These are phyloP conservation scores for Drechmeria coniospora DNA, from an alignment of 2,329 filamentous ascomycete species.

Conservation along the genomic window DNA sequence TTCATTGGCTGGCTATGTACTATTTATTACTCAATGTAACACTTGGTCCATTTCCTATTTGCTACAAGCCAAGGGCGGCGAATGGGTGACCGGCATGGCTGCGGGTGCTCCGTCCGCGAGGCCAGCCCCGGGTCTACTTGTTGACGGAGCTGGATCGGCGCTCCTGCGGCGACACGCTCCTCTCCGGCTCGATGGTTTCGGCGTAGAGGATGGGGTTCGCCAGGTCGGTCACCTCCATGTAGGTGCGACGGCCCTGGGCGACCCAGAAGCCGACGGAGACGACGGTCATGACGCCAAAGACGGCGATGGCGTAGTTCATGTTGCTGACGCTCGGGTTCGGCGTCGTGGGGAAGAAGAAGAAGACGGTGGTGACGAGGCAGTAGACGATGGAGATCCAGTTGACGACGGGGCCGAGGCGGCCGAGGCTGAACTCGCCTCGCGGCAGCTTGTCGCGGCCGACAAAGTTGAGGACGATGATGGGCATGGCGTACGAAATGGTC, in stretches of 20 bases:
- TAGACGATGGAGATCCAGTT: slow-evolving; percentile 36
- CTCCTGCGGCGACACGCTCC: not conserved
- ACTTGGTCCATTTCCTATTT: too few species aligned
- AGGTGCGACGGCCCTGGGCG: slow-evolving; percentile 23
- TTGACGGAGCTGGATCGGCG: not conserved
- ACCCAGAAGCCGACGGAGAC: slow-evolving; percentile 35
- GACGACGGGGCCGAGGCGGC: slow-evolving; percentile 24
- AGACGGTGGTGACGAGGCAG: slow-evolving; percentile 34
- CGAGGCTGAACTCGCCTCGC: slow-evolving; percentile 27
- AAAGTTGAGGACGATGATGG: slow-evolving; percentile 30
- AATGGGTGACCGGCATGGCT: too few species aligned
- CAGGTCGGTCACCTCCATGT: slow-evolving; percentile 8
- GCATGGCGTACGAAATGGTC: slow-evolving; percentile 33
- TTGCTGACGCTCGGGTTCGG: slow-evolving; percentile 30
- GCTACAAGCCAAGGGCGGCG: too few species aligned
- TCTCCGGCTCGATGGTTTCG: slow-evolving; percentile 1
- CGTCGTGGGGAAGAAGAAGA: slow-evolving; percentile 35
- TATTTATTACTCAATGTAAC: too few species aligned
- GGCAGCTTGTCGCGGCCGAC: slow-evolving; percentile 37
- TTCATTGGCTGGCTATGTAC: too few species aligned
- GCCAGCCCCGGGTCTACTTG: too few species aligned
- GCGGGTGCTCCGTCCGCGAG: not conserved
- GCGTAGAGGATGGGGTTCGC: slow-evolving; percentile 7
- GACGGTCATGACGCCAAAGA: slow-evolving; percentile 39
- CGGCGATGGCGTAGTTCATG: slow-evolving; percentile 43